Conservation (phyloP, 192 early-diverging fungal species). For the Entomortierella chlamydospora region DNA sequence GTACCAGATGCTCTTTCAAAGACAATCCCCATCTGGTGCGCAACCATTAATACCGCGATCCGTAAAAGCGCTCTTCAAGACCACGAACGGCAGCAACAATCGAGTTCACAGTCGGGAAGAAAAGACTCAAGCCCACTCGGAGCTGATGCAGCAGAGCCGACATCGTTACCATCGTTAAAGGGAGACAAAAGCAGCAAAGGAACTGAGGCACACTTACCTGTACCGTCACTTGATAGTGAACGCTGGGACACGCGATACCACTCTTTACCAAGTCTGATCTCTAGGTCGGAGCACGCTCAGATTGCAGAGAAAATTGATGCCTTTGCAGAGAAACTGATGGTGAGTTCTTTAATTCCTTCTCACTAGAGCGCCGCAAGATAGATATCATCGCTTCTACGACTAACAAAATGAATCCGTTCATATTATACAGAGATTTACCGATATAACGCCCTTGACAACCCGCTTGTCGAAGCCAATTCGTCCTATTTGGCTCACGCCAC, state of each 20-base stretch:
- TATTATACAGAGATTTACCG: slow-evolving; percentile 43
- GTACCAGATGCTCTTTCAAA: slow-evolving; percentile 88
- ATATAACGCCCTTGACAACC: slow-evolving; percentile 46
- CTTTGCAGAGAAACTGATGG: slow-evolving; percentile 70
- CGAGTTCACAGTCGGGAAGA: neutral
- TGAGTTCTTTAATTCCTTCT: slow-evolving; percentile 8
- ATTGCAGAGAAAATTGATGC: slow-evolving; percentile 66
- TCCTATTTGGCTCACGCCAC: slow-evolving; percentile 85
- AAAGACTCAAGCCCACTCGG: too few species aligned
- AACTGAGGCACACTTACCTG: neutral
- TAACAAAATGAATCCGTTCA: neutral
- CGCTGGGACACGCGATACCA: slow-evolving; percentile 72
- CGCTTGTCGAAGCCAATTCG: slow-evolving; percentile 75
- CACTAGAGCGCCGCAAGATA: neutral
- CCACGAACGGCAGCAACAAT: neutral
- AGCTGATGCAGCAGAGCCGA: too few species aligned
- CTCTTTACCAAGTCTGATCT: slow-evolving; percentile 71
- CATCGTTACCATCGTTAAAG: too few species aligned
- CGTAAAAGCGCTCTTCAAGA: slow-evolving; percentile 21
- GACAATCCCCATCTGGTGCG: slow-evolving; percentile 93
- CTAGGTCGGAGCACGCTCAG: slow-evolving; percentile 77
- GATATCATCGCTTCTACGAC: neutral
- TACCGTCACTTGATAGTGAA: slow-evolving; percentile 15
- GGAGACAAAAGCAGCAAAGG: neutral
- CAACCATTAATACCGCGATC: slow-evolving; percentile 74